Evolutionary conservation across 441 rosid species (phyloP), one percentile per base, ranked within the genome.

Genomic region (Gossypium trilobum): DNA sequence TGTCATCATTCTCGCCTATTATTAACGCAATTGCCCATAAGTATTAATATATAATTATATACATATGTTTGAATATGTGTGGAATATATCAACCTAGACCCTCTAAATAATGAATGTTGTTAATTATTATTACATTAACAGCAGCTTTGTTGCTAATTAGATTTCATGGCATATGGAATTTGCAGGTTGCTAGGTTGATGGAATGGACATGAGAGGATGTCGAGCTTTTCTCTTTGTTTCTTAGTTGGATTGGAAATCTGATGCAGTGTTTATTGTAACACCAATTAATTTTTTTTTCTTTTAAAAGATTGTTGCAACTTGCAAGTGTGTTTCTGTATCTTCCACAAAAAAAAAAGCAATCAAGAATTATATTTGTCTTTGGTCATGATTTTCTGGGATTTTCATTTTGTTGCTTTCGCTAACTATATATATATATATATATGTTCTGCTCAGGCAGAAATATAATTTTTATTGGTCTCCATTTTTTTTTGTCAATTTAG

Each of bases 181-280:
- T 79, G 81, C 87, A 84, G 89, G 83, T 77, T 57, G 76, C 42
- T 25, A 74, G 80, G 78, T 66, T 65, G 75, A 73, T 56, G 82
- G 75, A 74, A 76, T 82, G 77, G 84, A 85, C 87, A 84, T 85
- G 89, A 82, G 77, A 75, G 85, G 88, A 85, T 85, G 86, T 81
- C 86, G 77, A 74, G 51, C 36, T 67, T 62, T 27, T 71, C 33
- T 67, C 25, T 64, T 56, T 66, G n/a, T 11, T 42, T 70, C 68
- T 68, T 51, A 8, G 29, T 29, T 68, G 22, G 75, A 75, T 73
- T 73, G 66, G 58, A 8, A 68, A 70, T 61, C 16, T 75, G 16
- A n/a, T 60, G 27, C 51, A 44, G 16, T 13, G 10, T 39, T 48
- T 5, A 55, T 56, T 76, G 73, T 57, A 57, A 33, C 16, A 65